Base-by-base conservation (phyloP, 2,329 filamentous ascomycete genomes). In the Exophiala spinifera region DNA sequence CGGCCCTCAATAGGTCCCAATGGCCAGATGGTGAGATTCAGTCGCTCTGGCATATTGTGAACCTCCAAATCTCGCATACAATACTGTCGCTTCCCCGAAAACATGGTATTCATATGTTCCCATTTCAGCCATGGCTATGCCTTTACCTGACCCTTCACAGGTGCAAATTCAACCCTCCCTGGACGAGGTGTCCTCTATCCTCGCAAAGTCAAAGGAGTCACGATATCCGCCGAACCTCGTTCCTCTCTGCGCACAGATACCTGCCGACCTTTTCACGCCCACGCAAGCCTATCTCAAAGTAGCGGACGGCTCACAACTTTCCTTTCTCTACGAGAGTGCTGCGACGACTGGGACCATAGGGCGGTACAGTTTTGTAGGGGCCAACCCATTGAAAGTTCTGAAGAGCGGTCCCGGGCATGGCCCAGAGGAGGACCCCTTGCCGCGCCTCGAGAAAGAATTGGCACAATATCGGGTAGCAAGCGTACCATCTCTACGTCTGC, bases 291-390 rank as follows among this genome's bases (percentile, higher is more conserved):
- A 97, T 73, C 81, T 99, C 62, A 97, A 96, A 56, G 52, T 64
- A 28, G 61, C 59, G 19, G 53, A 56, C 34, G 60, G 53, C 13
- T 88, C 88, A 46, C 85, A 89, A 63, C 85, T 89, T 66, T 96
- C 92, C 3, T 97, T 96, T 70, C 83, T 99, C 45, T 95, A 96
- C 72, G 94, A 99, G 74, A 96, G 91, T 66, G 94, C 92, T 21
- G 91, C 91, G 19, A 87, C 83, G 14, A 92, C 91, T 23, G 92
- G 97, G 73, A 91, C 87, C 15, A 90, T 99, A 62, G 92, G 92
- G 55, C 82, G 94, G 65, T 97, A 96, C 73, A 96, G 90, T 76
- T 99, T 99, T 73, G 82, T 99, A 56, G 92, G 92, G 63, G 89
- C 88, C 79, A 82, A 85, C 63, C 79, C 84, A 15, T 78, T 80